These are phyloP conservation scores for Coccinonectria pachysandricola DNA, from an alignment of 2,329 filamentous ascomycete species.

Conservation along the genomic window DNA sequence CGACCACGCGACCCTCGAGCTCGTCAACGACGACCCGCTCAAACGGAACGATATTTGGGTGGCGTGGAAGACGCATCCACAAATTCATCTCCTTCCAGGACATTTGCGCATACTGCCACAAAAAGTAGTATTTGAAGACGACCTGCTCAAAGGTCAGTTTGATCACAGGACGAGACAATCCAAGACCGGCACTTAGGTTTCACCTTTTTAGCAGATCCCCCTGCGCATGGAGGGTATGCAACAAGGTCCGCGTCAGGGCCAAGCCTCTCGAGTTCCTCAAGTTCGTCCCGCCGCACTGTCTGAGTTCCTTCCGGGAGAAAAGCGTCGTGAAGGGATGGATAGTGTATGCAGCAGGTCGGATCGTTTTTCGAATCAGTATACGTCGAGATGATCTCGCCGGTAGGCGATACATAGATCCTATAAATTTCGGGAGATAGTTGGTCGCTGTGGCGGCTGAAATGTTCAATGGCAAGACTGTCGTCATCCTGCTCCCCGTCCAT, in stretches of 20 bases:
- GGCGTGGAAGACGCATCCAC: constrained; percentile 23
- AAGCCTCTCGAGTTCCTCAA: constrained; percentile 19
- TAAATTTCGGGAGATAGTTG: constrained; percentile 8
- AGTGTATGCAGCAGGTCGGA: constrained; percentile 15
- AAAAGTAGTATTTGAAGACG: constrained; percentile 25
- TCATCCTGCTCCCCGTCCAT: constrained; percentile 20
- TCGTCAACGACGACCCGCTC: constrained; percentile 24
- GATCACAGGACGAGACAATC: not conserved
- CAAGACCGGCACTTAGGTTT: not conserved
- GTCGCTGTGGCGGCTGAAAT: constrained; percentile 10
- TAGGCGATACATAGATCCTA: constrained; percentile 13
- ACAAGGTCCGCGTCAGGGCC: constrained; percentile 19
- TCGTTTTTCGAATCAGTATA: constrained; percentile 17
- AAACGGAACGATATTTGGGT: constrained; percentile 25
- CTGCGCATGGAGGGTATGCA: constrained; percentile 8
- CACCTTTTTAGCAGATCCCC: constrained; percentile 6
- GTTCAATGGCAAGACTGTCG: constrained; percentile 14
- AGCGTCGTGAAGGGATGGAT: constrained; percentile 14
- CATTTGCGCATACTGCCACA: constrained; percentile 8
- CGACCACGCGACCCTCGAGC: constrained; percentile 21
- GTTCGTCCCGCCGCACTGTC: constrained; percentile 11
- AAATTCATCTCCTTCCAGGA: constrained; percentile 25
- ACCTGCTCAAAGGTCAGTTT: constrained; percentile 4
- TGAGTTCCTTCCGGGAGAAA: constrained; percentile 8
- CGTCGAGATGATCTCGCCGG: constrained; percentile 13